These are phyloP conservation scores for Fragilaria crotonensis DNA, from an alignment of 108 stramenopile species.

Conservation along the genomic window DNA sequence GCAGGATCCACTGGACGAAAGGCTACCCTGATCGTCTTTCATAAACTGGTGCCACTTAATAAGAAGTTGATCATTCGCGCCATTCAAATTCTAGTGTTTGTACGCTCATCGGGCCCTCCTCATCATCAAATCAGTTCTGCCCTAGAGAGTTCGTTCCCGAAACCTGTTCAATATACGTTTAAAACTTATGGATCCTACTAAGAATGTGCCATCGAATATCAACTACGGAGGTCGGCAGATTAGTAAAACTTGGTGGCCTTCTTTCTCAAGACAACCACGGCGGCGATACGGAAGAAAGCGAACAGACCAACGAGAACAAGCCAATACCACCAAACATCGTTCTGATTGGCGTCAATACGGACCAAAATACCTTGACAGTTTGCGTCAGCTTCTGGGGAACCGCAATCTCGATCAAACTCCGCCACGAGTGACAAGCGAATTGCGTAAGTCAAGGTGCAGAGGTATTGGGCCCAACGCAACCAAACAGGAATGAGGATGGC, in stretches of 20 bases:
- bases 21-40: too few species aligned
- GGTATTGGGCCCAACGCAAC: conserved; percentile 67
- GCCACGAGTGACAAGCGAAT: conserved; percentile 51
- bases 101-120: too few species aligned
- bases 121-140: too few species aligned
- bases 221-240: too few species aligned
- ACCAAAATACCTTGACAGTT: conserved; percentile 13
- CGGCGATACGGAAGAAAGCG: conserved; percentile 43
- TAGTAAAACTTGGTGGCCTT: conserved; percentile 72
- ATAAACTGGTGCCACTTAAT: too few species aligned
- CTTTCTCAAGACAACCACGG: conserved; percentile 39
- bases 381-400: conserved; percentile 5
- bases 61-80: too few species aligned
- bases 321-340: conserved; percentile 42
- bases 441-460: conserved; percentile 62
- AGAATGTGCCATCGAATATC: too few species aligned
- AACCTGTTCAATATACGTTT: too few species aligned
- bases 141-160: too few species aligned
- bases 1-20: too few species aligned
- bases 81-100: too few species aligned
- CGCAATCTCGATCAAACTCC: conserved; percentile 37
- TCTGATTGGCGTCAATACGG: conserved; percentile 13
- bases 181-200: too few species aligned
- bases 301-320: conserved; percentile 40
- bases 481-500: conserved; percentile 56